Evolutionary conservation across 352 stramenopile genomes (phyloP).

Genomic region (Plasmopara halstedii): DNA sequence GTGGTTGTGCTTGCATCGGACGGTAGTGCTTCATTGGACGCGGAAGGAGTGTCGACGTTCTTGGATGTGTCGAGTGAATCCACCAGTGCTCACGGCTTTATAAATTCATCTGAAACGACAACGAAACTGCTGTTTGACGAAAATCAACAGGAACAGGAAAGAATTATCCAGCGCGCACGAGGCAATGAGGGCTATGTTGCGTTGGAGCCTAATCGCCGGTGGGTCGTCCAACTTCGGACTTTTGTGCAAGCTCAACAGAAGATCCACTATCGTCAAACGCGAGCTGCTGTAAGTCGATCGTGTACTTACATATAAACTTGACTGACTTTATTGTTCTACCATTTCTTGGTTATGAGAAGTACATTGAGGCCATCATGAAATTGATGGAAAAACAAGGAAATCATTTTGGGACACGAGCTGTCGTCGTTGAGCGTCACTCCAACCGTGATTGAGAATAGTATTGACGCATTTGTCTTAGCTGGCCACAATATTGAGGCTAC

Average conservation of each 20-base stretch:
- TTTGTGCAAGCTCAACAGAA: constrained; percentile 46
- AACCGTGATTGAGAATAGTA: constrained; percentile 13
- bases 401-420: constrained; percentile 19
- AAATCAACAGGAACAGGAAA: constrained; percentile 39
- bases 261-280: constrained; percentile 39
- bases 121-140: constrained; percentile 38
- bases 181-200: constrained; percentile 46
- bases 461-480: constrained; percentile 2
- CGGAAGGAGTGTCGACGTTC: constrained; percentile 17
- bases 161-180: constrained; percentile 38
- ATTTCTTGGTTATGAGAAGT: constrained; percentile 19
- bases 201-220: constrained; percentile 35
- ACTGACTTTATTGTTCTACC: background rate
- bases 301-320: background rate
- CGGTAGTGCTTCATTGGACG: constrained; percentile 17
- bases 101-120: constrained; percentile 6
- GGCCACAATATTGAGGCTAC: constrained; percentile 14
- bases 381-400: constrained; percentile 48
- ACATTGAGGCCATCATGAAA: constrained; percentile 60
- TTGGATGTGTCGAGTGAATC: constrained; percentile 20
- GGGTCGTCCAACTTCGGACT: constrained; percentile 48
- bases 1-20: constrained; percentile 19
- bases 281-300: constrained; percentile 24
- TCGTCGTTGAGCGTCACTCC: constrained; percentile 11
- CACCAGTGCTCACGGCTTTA: constrained; percentile 4